A percentile compares a stretch with the other conserved stretches of the same genome.
These are phyloP conservation scores for Fusarium piperis DNA, from an alignment of 2,329 filamentous ascomycete genomes.

Conservation along the genomic window DNA sequence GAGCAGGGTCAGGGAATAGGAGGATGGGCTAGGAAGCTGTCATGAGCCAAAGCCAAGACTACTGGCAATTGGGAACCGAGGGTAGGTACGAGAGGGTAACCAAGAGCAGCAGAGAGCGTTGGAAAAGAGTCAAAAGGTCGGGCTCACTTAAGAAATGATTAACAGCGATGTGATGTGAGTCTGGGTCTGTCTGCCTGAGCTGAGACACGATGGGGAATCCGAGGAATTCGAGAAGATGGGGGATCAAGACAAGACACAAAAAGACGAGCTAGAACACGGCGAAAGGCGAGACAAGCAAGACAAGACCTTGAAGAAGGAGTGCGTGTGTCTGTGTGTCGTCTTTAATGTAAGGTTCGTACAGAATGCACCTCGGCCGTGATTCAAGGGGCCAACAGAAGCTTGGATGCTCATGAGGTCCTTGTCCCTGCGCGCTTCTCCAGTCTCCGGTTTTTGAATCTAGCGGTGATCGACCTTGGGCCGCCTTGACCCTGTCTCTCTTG, in stretches of 20 bases:
- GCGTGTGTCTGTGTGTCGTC: not conserved
- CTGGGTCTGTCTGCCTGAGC: not conserved
- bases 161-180: constrained; percentile 22
- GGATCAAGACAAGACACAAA: not conserved
- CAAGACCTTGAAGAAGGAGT: not conserved
- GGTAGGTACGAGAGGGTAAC: not conserved
- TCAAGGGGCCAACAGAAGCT: constrained; percentile 27
- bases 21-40: not conserved
- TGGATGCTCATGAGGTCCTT: constrained; percentile 25
- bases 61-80: constrained; percentile 6
- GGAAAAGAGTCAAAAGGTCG: constrained; percentile 22
- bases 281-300: not conserved
- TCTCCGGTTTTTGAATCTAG: constrained; percentile 30
- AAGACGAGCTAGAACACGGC: not conserved
- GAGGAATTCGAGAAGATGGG: constrained; percentile 12
- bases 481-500: constrained; percentile 28
- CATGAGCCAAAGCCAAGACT: constrained; percentile 26
- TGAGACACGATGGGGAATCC: constrained; percentile 13
- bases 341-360: constrained; percentile 2
- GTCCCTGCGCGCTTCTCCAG: constrained; percentile 28
- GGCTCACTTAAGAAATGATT: constrained; percentile 41
- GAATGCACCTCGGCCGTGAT: constrained; percentile 2
- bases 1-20: constrained; percentile 16
- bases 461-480: constrained; percentile 30
- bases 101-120: not conserved